Evolutionary conservation across 768 basidiomycete genomes (phyloP), one percentile per base, ranked within the genome.

Genomic region (Hypholoma sublateritium): DNA sequence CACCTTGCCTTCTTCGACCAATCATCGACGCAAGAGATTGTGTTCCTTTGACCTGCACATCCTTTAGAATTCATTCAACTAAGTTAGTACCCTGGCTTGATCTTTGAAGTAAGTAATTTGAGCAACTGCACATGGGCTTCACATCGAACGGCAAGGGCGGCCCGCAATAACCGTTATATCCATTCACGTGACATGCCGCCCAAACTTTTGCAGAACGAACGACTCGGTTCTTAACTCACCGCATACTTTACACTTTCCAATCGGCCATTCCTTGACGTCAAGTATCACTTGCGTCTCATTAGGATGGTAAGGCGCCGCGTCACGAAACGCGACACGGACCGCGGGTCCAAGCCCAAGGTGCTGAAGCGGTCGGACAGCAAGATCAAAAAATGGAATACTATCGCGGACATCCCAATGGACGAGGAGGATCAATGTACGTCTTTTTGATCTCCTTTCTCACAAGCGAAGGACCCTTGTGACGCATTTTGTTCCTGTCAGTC

Each of bases 401-500:
- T 72, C 21, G 76, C 78, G 5, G 91, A 93, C 64, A 82, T 93
- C 52, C 88, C 86, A 9, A 66, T 89, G 59, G 89, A 93, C 62
- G 87, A 86, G 62, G 88, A 91, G 66, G 91, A 93, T 67, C 79
- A 86, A 66, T 92, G 91, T 91, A 64, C 59, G 87, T 77, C 49
- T 32, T 32, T 32, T 9, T 32, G 28, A n/a, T 32, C 9, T 32
- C 28, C 28, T 7, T 32, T 32, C 28, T 9, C 5, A 5, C 28
- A 9, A 32, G 28, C 2, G 9, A 32, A 32, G 2, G 28, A 32
- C 28, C 5, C 46, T 24, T 57, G 32, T 14, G 1, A 36, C 61
- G 50, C 17, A 24, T 34, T 24, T 55, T 55, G 42, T 59, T 49
- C 45, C 22, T 59, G 58, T 32, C 61, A 94, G 91, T 93, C 66